A percentile compares a stretch with the other conserved stretches of the same genome.
phyloP scores from a whole-genome alignment of 768 basidiomycete genomes.

The Tylopilus subfusipes region DNA sequence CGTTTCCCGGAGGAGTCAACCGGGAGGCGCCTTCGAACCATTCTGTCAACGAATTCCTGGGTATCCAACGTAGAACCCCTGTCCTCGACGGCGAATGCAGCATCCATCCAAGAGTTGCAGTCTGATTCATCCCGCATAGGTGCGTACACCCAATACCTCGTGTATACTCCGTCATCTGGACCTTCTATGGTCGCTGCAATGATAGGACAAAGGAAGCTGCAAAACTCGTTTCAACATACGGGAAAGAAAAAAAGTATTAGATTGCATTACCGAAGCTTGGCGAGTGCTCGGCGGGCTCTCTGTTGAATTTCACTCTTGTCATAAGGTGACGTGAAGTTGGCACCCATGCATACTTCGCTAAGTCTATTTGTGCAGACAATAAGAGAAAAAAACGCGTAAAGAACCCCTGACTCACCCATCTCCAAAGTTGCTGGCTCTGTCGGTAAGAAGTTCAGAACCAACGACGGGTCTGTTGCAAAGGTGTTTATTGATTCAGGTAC shows the following conservation, averaged over 20 bases:
- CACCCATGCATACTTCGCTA: slow-evolving; percentile 9
- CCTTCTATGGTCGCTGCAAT: slow-evolving; percentile 9
- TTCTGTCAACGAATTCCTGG: slow-evolving; percentile 6
- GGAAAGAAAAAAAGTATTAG: not conserved
- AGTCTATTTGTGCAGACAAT: not conserved
- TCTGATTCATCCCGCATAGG: slow-evolving; percentile 3
- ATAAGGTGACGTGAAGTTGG: slow-evolving; percentile 4
- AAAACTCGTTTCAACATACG: not conserved
- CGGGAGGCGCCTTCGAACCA: slow-evolving; percentile 3
- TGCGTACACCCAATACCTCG: slow-evolving; percentile 10
- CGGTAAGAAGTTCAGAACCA: slow-evolving; percentile 12
- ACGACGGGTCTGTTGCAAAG: slow-evolving; percentile 9
- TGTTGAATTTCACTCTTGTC: not conserved
- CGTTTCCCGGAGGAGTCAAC: not conserved
- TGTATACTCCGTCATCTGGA: not conserved
- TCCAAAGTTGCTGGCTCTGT: slow-evolving; percentile 2
- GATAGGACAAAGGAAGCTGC: slow-evolving; percentile 11
- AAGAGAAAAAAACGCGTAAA: not conserved
- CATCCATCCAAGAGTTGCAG: slow-evolving; percentile 9
- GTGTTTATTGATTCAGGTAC: not conserved
- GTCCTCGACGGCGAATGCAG: slow-evolving; percentile 6
- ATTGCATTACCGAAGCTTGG: slow-evolving; percentile 7
- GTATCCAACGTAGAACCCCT: not conserved
- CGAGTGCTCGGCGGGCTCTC: slow-evolving; percentile 6
- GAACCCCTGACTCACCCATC: slow-evolving; percentile 5